Evolutionary conservation across 73 alveolate genomes (phyloP).

Genomic region (Diophrys appendiculata): DNA sequence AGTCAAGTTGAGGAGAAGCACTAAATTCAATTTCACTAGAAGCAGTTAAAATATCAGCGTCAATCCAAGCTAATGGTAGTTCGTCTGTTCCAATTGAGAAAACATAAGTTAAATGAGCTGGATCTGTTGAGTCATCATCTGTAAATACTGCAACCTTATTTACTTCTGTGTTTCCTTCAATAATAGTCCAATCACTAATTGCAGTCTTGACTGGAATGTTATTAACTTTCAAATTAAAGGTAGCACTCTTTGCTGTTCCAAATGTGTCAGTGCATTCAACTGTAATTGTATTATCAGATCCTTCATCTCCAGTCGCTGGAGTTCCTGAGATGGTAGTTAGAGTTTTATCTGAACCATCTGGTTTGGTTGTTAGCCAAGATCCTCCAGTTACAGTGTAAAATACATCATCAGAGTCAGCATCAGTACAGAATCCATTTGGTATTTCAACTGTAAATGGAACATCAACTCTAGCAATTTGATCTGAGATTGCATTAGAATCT

Average conservation of each 20-base stretch:
- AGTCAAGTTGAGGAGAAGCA: neutral
- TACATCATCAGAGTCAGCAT: neutral
- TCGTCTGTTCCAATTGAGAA: neutral
- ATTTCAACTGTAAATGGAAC: neutral
- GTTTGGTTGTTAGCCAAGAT: neutral
- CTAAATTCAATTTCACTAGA: neutral
- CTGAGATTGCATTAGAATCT: neutral
- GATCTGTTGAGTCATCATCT: neutral
- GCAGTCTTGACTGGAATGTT: neutral
- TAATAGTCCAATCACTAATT: neutral
- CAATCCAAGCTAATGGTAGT: neutral
- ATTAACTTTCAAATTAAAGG: neutral
- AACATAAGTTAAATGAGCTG: neutral
- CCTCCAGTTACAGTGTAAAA: neutral
- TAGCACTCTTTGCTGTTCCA: neutral
- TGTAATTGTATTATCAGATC: neutral
- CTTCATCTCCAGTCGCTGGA: neutral
- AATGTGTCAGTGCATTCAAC: neutral
- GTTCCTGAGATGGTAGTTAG: neutral
- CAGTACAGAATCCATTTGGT: neutral
- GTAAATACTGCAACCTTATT: neutral
- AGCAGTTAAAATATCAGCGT: neutral
- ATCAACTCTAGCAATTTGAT: slow-evolving; percentile 12
- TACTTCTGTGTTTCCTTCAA: neutral
- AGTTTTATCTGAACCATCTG: neutral